Evolutionary conservation across 2,329 filamentous ascomycete species (phyloP).

Genomic region (Stachybotrys chlorohalonatus): DNA sequence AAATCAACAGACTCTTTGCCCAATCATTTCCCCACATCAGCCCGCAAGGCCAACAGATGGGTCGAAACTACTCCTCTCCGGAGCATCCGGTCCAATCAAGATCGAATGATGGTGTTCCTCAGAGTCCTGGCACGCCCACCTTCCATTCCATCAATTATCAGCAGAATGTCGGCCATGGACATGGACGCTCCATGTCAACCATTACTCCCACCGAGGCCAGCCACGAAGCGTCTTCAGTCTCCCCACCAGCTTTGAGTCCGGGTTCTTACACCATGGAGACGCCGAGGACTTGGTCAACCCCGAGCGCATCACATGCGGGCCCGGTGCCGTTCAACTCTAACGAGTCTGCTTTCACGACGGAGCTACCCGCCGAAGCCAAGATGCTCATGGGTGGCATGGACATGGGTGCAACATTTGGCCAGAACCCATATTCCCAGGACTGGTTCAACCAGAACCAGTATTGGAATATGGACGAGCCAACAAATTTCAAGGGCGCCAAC

Average conservation of each 20-base stretch:
- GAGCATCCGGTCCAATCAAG: constrained; percentile 4
- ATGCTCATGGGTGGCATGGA: constrained; percentile 26
- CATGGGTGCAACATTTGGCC: constrained; percentile 14
- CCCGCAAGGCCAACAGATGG: constrained; percentile 14
- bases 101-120: constrained; percentile 3
- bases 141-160: constrained; percentile 16
- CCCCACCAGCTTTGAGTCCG: constrained; percentile 18
- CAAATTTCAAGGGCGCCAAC: constrained; percentile 1
- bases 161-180: constrained; percentile 5
- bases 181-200: constrained; percentile 10
- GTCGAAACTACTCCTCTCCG: constrained; percentile 12
- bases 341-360: constrained; percentile 29
- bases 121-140: constrained; percentile 10
- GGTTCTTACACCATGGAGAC: constrained; percentile 8
- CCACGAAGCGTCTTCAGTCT: constrained; percentile 5
- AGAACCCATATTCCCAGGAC: constrained; percentile 7
- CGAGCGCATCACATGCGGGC: constrained; percentile 13
- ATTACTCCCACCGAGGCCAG: constrained; percentile 8
- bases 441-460: constrained; percentile 5
- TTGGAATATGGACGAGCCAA: neutral
- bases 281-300: constrained; percentile 10
- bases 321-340: constrained; percentile 9
- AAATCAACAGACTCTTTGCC: constrained; percentile 37
- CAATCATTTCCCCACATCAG: constrained; percentile 33
- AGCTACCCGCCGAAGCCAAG: constrained; percentile 32